These are phyloP conservation scores for Spirogloea muscicola DNA, from an alignment of 139 green algal species.

Conservation along the genomic window DNA sequence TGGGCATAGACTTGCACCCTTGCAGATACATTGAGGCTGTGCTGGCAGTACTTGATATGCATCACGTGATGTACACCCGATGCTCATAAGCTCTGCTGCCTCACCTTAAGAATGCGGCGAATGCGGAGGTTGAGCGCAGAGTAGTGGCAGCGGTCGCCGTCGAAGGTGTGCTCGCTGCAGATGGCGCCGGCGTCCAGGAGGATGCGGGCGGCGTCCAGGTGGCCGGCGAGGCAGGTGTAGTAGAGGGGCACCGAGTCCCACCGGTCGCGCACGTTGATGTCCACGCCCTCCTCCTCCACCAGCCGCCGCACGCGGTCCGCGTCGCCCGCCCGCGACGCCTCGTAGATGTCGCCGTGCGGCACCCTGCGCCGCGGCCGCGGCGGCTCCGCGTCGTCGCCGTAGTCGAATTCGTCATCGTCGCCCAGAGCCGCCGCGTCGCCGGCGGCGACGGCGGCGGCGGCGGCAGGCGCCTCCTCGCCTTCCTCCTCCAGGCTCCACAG, in stretches of 20 bases:
- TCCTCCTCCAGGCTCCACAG: no score
- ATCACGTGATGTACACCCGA: no score
- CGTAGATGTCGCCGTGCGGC: slow-evolving; percentile 30
- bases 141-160: slow-evolving; percentile 47
- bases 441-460: no score
- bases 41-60: no score
- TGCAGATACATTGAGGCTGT: no score
- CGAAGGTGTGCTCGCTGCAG: slow-evolving; percentile 46
- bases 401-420: slow-evolving; percentile 36
- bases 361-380: slow-evolving; percentile 15
- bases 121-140: slow-evolving; percentile 39
- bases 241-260: slow-evolving; percentile 48
- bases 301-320: slow-evolving; percentile 34
- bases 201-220: slow-evolving; percentile 26
- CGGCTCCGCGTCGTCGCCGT: slow-evolving; percentile 23
- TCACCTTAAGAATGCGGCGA: slow-evolving; percentile 25
- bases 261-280: slow-evolving; percentile 43
- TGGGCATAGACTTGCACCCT: no score
- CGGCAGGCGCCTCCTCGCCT: no score
- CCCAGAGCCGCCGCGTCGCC: no score
- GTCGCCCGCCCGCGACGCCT: slow-evolving; percentile 41
- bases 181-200: slow-evolving; percentile 45
- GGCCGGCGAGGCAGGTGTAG: slow-evolving; percentile 46
- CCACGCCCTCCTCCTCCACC: slow-evolving; percentile 34
- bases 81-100: no score